Conservation (phyloP, 768 basidiomycete genomes). For the Paxillus rubicundulus region DNA sequence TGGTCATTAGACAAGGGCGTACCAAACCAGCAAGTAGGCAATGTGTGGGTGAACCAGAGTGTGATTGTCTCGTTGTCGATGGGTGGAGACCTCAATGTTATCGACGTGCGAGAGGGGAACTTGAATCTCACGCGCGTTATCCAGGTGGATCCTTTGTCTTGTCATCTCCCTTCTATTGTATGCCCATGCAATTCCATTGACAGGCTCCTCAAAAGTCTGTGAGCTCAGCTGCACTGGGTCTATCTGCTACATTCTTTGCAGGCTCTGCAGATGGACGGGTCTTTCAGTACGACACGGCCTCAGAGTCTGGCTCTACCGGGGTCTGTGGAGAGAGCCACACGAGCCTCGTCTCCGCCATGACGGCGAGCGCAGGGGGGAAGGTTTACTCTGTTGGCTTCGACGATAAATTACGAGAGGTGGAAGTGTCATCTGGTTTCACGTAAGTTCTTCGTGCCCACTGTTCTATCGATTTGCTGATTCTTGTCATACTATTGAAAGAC, state of each 20-base stretch:
- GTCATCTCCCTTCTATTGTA: background rate
- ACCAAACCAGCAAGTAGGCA: conserved; percentile 82
- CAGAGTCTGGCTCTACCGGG: conserved; percentile 29
- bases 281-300: conserved; percentile 53
- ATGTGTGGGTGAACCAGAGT: conserved; percentile 71
- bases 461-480: conserved; percentile 11
- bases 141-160: conserved; percentile 41
- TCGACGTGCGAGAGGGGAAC: conserved; percentile 65
- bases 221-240: conserved; percentile 52
- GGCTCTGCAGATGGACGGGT: conserved; percentile 81
- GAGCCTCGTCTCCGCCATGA: conserved; percentile 64
- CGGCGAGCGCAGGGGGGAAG: conserved; percentile 44
- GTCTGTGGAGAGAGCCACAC: conserved; percentile 69
- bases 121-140: conserved; percentile 61
- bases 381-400: conserved; percentile 79
- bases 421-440: conserved; percentile 30
- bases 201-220: conserved; percentile 83
- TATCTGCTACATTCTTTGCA: conserved; percentile 66
- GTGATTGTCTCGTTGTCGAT: conserved; percentile 82
- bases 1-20: conserved; percentile 78
- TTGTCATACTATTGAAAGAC: conserved; percentile 33
- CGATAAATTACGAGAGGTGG: conserved; percentile 71
- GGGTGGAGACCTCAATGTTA: conserved; percentile 75
- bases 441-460: conserved; percentile 48
- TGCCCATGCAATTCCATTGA: background rate